Evolutionary conservation across 805 yeast genomes (phyloP).

Genomic region (Ogataea glucozyma): DNA sequence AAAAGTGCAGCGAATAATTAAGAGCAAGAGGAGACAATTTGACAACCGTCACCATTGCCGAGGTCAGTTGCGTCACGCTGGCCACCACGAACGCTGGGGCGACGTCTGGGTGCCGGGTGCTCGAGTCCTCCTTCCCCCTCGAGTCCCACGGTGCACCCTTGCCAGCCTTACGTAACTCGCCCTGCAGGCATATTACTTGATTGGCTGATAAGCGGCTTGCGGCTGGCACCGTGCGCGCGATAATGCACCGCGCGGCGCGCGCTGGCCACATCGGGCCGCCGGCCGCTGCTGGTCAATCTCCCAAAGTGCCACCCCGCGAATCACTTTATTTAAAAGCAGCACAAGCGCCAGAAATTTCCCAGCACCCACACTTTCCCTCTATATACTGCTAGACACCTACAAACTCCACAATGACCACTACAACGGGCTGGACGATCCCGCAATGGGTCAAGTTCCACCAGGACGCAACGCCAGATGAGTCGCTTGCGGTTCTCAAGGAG

Average conservation of each 20-base stretch:
- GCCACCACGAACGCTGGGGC: no score
- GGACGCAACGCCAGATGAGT: conserved; percentile 59
- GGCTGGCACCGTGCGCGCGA: conserved; percentile 1
- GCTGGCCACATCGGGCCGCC: neutral
- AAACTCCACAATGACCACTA: neutral
- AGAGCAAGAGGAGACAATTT: no score
- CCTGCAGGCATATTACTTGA: conserved; percentile 3
- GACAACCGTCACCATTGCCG: no score
- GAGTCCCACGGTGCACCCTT: no score
- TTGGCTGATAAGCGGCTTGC: conserved; percentile 9
- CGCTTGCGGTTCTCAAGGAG: conserved; percentile 48
- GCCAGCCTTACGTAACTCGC: conserved; percentile 5
- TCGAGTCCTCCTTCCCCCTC: no score
- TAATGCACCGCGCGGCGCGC: no score
- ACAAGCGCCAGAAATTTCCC: conserved; percentile 3
- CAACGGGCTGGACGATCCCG: conserved; percentile 73
- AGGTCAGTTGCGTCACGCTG: no score
- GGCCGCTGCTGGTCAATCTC: neutral
- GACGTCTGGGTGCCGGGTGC: no score
- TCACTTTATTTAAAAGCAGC: conserved; percentile 2
- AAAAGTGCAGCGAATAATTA: neutral
- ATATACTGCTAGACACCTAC: neutral
- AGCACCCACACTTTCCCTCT: no score
- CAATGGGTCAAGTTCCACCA: conserved; percentile 78
- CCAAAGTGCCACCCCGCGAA: neutral